Evolutionary conservation across 2,329 filamentous ascomycete genomes (phyloP).

Genomic region (Pyrenophora teres): DNA sequence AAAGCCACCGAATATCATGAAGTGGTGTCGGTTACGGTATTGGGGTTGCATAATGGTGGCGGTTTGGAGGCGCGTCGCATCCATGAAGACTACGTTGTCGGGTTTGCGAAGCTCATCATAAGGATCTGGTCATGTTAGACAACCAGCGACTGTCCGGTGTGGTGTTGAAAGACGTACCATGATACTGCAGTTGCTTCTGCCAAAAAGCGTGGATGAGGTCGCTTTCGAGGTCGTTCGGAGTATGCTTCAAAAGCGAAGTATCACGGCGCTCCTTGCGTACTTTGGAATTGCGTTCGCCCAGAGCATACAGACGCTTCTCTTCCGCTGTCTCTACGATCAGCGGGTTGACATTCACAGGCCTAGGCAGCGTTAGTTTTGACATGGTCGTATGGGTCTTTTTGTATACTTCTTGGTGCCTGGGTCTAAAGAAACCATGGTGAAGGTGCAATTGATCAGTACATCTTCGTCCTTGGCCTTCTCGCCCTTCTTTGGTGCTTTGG

Average conservation of each 20-base stretch:
- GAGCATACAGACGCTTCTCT: constrained; percentile 65
- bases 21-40: constrained; percentile 70
- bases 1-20: constrained; percentile 80
- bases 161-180: constrained; percentile 48
- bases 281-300: constrained; percentile 68
- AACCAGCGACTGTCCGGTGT: neutral
- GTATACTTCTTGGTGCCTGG: constrained; percentile 66
- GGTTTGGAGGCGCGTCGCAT: constrained; percentile 65
- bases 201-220: constrained; percentile 75
- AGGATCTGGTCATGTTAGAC: constrained; percentile 51
- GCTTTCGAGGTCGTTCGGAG: constrained; percentile 72
- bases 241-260: constrained; percentile 65
- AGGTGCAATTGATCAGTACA: constrained; percentile 71
- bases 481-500: constrained; percentile 66
- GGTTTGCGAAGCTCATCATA: constrained; percentile 60
- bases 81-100: constrained; percentile 65
- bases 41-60: constrained; percentile 78
- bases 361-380: constrained; percentile 25
- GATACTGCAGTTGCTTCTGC: constrained; percentile 69
- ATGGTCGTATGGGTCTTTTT: neutral
- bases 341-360: constrained; percentile 65
- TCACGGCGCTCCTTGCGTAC: constrained; percentile 68
- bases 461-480: constrained; percentile 63
- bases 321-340: constrained; percentile 66
- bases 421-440: constrained; percentile 78